phyloP scores from a whole-genome alignment of 305 asterid species.

The Euphrasia arctica region DNA sequence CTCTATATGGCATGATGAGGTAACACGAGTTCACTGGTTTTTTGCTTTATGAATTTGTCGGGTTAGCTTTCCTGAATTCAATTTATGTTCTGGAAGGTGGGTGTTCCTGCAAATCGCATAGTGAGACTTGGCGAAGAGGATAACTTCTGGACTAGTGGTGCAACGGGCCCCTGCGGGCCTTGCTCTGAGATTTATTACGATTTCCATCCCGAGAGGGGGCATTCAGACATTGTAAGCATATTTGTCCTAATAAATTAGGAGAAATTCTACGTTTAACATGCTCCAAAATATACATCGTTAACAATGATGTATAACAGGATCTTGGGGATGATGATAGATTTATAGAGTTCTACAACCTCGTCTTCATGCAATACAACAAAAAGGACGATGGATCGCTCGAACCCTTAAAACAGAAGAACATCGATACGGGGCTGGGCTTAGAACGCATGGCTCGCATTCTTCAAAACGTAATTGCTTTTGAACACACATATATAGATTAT shows the following conservation, averaged over 20 bases:
- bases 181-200: conserved; percentile 95
- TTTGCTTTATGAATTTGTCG: background rate
- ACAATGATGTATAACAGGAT: conserved; percentile 49
- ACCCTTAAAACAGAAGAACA: conserved; percentile 93
- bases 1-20: conserved; percentile 90
- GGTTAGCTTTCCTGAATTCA: conserved; percentile 8
- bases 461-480: conserved; percentile 51
- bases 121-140: conserved; percentile 87
- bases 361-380: conserved; percentile 91
- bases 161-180: conserved; percentile 96
- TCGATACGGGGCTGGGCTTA: conserved; percentile 94
- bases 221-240: conserved; percentile 61
- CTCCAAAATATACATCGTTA: conserved; percentile 18
- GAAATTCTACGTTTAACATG: background rate
- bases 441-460: conserved; percentile 98
- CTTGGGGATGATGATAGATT: conserved; percentile 93
- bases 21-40: conserved; percentile 1
- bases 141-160: conserved; percentile 98
- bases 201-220: conserved; percentile 83
- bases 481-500: background rate
- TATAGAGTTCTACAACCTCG: conserved; percentile 98
- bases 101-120: conserved; percentile 75
- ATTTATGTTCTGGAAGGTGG: conserved; percentile 48
- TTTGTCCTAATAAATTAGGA: conserved; percentile 11
- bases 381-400: conserved; percentile 95